Conservation (phyloP, 108 stramenopile genomes). For the Conticribra weissflogii region DNA sequence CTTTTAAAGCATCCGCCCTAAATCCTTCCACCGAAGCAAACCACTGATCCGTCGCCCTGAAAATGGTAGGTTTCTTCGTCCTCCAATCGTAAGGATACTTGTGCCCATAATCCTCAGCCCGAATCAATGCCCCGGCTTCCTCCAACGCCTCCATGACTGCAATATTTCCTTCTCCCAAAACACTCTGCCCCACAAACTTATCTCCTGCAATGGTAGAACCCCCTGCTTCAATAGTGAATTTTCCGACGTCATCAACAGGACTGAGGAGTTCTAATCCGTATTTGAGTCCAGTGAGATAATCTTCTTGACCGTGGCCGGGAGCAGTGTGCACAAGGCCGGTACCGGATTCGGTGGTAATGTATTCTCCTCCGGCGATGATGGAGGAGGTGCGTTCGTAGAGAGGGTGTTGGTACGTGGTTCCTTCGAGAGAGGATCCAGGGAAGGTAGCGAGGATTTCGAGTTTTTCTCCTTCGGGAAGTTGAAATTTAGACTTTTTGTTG, state of each 20-base stretch:
- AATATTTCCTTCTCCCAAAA: conserved; percentile 88
- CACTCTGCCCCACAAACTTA: conserved; percentile 81
- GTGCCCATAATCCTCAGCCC: conserved; percentile 92
- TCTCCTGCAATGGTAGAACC: conserved; percentile 52
- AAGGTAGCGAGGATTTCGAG: conserved; percentile 66
- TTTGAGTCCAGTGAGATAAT: conserved; percentile 92
- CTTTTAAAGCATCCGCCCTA: conserved; percentile 85
- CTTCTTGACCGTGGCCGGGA: conserved; percentile 98
- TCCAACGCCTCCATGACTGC: conserved; percentile 88
- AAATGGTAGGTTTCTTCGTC: conserved; percentile 99
- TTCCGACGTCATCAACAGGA: conserved; percentile 94
- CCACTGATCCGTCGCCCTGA: conserved; percentile 99
- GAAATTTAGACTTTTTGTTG: conserved; percentile 79
- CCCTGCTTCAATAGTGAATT: conserved; percentile 94
- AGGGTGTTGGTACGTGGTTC: conserved; percentile 86
- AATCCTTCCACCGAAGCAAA: conserved; percentile 97
- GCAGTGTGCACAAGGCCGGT: conserved; percentile 99
- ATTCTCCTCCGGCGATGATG: conserved; percentile 93
- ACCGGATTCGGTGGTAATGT: conserved; percentile 98
- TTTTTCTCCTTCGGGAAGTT: conserved; percentile 69
- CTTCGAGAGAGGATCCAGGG: conserved; percentile 66
- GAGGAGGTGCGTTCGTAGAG: conserved; percentile 83
- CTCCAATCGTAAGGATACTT: conserved; percentile 99
- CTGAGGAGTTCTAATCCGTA: conserved; percentile 82
- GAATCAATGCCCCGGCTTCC: conserved; percentile 79